Percentiles rank a stretch among this genome's conserved stretches.
Conservation (phyloP, 768 basidiomycete species). For the Auriscalpium orientale region DNA sequence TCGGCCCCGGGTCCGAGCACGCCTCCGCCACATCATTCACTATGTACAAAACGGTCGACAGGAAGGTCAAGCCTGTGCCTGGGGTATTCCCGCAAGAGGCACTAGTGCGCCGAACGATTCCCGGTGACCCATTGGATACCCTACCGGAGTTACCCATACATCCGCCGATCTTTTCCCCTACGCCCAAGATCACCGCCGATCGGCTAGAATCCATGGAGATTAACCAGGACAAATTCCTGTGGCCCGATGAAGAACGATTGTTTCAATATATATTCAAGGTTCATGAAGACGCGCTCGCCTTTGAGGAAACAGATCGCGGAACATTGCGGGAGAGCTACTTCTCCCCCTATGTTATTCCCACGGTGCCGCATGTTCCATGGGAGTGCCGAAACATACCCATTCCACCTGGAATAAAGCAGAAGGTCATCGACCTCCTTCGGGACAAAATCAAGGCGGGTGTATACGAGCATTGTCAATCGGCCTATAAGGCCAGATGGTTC, state of each 20-base stretch:
- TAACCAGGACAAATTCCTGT: background rate
- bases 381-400: background rate
- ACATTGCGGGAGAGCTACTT: background rate
- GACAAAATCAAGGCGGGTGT: background rate
- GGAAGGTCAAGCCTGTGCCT: background rate
- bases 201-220: background rate
- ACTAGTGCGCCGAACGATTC: background rate
- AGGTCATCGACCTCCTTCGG: background rate
- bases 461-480: constrained; percentile 32
- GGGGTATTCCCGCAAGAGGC: background rate
- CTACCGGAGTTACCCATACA: background rate
- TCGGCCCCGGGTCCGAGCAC: too few relatives aligned
- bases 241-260: background rate
- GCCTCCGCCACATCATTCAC: background rate
- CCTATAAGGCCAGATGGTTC: constrained; percentile 35
- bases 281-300: background rate
- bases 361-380: background rate
- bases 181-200: background rate
- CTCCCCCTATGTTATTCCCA: background rate
- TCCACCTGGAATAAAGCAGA: background rate
- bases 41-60: background rate
- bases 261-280: background rate
- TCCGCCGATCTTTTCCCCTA: background rate
- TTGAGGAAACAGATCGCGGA: background rate
- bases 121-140: background rate